Percentiles rank a stretch among this genome's conserved stretches.
Evolutionary conservation across 2,329 filamentous ascomycete species (phyloP).

Genomic region (Boeremia lycopersici): DNA sequence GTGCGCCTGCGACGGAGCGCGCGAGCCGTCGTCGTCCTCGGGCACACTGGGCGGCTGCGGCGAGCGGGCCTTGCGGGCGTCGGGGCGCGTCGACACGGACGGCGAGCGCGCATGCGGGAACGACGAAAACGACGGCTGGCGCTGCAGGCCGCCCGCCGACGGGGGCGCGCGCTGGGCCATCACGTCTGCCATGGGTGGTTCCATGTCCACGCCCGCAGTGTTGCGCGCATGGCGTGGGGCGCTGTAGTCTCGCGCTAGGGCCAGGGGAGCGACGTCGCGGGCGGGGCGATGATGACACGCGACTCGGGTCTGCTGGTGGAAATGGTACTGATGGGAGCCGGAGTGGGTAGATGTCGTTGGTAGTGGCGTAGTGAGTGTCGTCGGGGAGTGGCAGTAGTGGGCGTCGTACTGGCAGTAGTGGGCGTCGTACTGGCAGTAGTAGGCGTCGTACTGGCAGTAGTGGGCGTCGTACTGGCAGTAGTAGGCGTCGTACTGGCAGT

Average conservation of each 20-base stretch:
- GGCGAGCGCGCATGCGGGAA: conserved; percentile 49
- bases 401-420: too few relatives aligned
- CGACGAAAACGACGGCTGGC: conserved; percentile 52
- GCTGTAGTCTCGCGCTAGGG: conserved; percentile 26
- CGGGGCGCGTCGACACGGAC: conserved; percentile 46
- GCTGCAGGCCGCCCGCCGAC: conserved; percentile 32
- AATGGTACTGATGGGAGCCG: too few relatives aligned
- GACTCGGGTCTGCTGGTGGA: too few relatives aligned
- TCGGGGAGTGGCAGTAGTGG: too few relatives aligned
- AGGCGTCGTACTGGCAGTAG: too few relatives aligned
- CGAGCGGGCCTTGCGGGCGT: conserved; percentile 40
- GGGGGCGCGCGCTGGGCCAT: conserved; percentile 29
- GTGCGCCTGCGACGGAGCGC: conserved; percentile 30
- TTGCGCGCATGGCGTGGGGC: conserved; percentile 24
- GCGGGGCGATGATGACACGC: too few relatives aligned
- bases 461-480: too few relatives aligned
- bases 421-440: too few relatives aligned
- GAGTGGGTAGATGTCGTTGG: too few relatives aligned
- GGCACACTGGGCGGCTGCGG: conserved; percentile 45
- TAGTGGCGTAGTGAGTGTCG: too few relatives aligned
- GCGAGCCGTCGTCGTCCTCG: conserved; percentile 38
- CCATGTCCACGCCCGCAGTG: conserved; percentile 24
- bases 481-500: too few relatives aligned
- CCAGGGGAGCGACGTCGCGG: too few relatives aligned
- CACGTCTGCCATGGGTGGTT: conserved; percentile 42